phyloP scores from a whole-genome alignment of 192 early-diverging fungal species.

The Podila horticola region DNA sequence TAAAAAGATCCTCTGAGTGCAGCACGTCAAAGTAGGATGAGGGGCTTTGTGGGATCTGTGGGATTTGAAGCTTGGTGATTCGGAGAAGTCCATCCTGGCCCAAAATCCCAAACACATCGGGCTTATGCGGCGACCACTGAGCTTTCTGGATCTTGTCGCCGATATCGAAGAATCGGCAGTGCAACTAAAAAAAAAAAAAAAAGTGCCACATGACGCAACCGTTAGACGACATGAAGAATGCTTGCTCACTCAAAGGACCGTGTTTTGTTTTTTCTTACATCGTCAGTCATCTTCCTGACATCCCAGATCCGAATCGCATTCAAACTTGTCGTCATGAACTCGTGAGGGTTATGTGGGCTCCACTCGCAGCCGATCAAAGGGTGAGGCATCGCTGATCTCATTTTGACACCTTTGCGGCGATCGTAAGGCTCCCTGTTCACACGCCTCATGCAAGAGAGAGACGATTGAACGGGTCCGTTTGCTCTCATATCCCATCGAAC shows the following conservation, averaged over 20 bases:
- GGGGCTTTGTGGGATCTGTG: background rate
- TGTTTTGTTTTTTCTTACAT: slow-evolving; percentile 8
- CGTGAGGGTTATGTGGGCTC: slow-evolving; percentile 26
- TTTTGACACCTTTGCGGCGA: background rate
- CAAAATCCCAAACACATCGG: slow-evolving; percentile 15
- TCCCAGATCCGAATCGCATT: slow-evolving; percentile 32
- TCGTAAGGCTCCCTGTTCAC: background rate
- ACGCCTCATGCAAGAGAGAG: slow-evolving; percentile 10
- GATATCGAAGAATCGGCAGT: slow-evolving; percentile 1
- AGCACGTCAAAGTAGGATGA: too few species aligned
- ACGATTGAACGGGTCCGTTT: background rate
- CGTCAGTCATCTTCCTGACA: slow-evolving; percentile 23
- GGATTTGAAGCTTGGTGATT: slow-evolving; percentile 23
- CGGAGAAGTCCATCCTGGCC: slow-evolving; percentile 6
- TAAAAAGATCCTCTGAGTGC: background rate
- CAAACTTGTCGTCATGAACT: slow-evolving; percentile 27
- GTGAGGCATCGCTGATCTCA: background rate
- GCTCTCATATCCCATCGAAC: slow-evolving; percentile 31
- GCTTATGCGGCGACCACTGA: slow-evolving; percentile 27
- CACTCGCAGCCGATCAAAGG: slow-evolving; percentile 22
- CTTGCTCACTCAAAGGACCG: background rate
- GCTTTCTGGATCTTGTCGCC: slow-evolving; percentile 4
- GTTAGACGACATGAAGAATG: background rate
- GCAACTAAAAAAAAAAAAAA: background rate
- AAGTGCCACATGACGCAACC: background rate